These are phyloP conservation scores for Rhizopogon vulgaris DNA, from an alignment of 768 basidiomycete species.

Conservation along the genomic window DNA sequence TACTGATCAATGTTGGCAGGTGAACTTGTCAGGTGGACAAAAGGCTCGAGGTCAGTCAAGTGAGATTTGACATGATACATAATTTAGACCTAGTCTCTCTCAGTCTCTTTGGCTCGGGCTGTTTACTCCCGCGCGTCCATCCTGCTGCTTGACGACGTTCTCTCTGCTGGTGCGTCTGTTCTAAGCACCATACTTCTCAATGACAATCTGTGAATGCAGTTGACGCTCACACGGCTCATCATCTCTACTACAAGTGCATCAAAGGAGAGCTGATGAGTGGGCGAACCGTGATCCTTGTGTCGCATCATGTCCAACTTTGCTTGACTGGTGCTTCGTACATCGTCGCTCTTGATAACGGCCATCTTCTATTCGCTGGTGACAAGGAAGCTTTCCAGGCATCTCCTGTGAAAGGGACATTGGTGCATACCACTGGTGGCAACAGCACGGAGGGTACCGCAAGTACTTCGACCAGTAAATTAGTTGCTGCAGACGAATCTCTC, in stretches of 20 bases:
- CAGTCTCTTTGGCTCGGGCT: slow-evolving; percentile 75
- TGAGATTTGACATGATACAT: neutral
- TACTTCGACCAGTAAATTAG: slow-evolving; percentile 1
- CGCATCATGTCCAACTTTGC: slow-evolving; percentile 91
- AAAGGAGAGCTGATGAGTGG: slow-evolving; percentile 71
- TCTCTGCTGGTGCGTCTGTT: slow-evolving; percentile 35
- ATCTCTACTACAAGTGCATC: slow-evolving; percentile 75
- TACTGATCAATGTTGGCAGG: slow-evolving; percentile 12
- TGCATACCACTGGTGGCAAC: slow-evolving; percentile 47
- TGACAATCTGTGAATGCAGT: slow-evolving; percentile 34
- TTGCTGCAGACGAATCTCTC: slow-evolving; percentile 4
- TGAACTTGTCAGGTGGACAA: slow-evolving; percentile 44
- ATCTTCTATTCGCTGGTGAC: slow-evolving; percentile 69
- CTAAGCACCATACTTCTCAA: neutral
- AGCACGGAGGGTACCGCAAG: slow-evolving; percentile 32
- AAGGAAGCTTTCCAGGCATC: slow-evolving; percentile 61
- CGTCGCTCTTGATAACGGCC: slow-evolving; percentile 67
- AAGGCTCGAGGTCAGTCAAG: slow-evolving; percentile 52
- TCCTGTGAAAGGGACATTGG: slow-evolving; percentile 56
- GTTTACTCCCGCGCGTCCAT: slow-evolving; percentile 85
- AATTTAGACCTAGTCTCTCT: neutral
- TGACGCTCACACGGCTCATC: slow-evolving; percentile 80
- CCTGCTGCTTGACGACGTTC: slow-evolving; percentile 83
- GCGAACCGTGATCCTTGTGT: slow-evolving; percentile 84
- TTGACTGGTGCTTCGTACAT: slow-evolving; percentile 75